Percentiles rank a stretch among this genome's conserved stretches.
Conservation (phyloP, 345 rosid species). For the Barbarea vulgaris region DNA sequence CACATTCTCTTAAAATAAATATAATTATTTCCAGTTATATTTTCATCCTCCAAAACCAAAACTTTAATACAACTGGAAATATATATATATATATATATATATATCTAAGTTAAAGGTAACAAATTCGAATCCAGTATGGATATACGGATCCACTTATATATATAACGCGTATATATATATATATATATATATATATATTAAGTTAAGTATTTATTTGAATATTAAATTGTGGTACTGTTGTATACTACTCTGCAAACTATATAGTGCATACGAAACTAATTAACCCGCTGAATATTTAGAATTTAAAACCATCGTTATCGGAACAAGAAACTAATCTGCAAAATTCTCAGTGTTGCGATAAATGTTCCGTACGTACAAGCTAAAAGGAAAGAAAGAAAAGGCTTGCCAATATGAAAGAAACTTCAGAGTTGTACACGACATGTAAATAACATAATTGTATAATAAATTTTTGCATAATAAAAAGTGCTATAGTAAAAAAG, state of each 20-base stretch:
- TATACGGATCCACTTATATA: too few relatives aligned
- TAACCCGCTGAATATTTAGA: background rate
- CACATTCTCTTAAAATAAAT: background rate
- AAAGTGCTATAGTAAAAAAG: too few relatives aligned
- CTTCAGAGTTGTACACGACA: conserved; percentile 27
- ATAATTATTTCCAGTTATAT: background rate
- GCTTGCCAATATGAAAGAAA: conserved; percentile 21
- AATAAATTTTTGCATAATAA: too few relatives aligned
- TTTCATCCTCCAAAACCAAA: background rate
- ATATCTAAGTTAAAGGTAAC: too few relatives aligned
- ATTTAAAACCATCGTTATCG: background rate
- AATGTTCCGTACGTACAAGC: conserved; percentile 22
- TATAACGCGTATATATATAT: too few relatives aligned
- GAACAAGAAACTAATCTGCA: background rate
- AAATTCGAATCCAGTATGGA: too few relatives aligned
- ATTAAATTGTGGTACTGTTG: background rate
- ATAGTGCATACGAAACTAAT: background rate
- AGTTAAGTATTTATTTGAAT: too few relatives aligned
- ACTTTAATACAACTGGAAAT: too few relatives aligned
- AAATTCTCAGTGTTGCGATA: background rate
- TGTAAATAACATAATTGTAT: too few relatives aligned
- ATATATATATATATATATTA: too few relatives aligned
- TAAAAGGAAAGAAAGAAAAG: conserved; percentile 8
- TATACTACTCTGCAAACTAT: background rate
- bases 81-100: too few relatives aligned